phyloP scores from a whole-genome alignment of 306 rosid species.

The Dryas drummondii region DNA sequence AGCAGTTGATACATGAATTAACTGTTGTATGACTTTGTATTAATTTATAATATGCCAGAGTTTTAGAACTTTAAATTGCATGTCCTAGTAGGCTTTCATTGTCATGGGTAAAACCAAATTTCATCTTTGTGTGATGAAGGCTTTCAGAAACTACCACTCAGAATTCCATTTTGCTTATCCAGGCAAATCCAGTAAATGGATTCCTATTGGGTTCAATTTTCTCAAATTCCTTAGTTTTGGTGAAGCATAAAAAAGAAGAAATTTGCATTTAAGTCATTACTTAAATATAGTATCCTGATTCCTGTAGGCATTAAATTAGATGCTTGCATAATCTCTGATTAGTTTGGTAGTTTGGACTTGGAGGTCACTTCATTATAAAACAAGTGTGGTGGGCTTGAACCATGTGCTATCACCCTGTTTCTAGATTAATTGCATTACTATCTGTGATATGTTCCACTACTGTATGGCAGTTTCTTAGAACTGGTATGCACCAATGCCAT shows the following conservation, averaged over 20 bases:
- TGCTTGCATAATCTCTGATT: neutral
- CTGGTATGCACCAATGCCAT: neutral
- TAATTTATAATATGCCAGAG: neutral
- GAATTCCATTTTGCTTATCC: neutral
- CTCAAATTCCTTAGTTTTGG: neutral
- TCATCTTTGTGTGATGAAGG: neutral
- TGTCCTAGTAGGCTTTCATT: neutral
- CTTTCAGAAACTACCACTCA: too few relatives aligned
- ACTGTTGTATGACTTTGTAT: neutral
- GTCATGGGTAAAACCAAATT: neutral
- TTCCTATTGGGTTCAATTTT: neutral
- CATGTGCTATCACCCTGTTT: slow-evolving; percentile 25
- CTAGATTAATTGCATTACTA: neutral
- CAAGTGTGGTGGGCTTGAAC: slow-evolving; percentile 12
- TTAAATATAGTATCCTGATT: too few relatives aligned
- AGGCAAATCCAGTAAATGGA: neutral
- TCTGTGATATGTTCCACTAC: slow-evolving; percentile 3
- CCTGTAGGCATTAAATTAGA: too few relatives aligned
- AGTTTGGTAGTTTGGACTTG: slow-evolving; percentile 10
- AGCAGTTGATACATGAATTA: neutral
- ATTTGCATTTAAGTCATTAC: neutral
- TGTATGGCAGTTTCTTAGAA: neutral
- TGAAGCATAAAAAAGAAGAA: neutral
- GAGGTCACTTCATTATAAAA: neutral
- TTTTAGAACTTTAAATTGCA: neutral